Percentiles rank a stretch among this genome's conserved stretches.
These are phyloP conservation scores for Penicillium mononematosum DNA, from an alignment of 495 filamentous ascomycete genomes.

Conservation along the genomic window DNA sequence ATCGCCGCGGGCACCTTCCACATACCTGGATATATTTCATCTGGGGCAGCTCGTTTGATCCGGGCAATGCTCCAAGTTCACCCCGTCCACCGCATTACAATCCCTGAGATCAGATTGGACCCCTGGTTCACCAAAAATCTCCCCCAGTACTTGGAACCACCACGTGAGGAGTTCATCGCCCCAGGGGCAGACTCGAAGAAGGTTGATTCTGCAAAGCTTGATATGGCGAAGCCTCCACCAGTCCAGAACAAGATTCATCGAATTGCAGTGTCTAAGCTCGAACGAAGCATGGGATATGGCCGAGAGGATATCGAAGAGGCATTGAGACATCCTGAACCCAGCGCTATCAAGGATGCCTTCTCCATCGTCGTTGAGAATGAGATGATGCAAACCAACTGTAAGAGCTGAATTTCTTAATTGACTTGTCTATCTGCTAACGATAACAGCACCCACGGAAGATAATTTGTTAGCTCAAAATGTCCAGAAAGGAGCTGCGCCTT, in stretches of 20 bases:
- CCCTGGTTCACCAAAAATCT: constrained; percentile 91
- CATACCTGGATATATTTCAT: constrained; percentile 81
- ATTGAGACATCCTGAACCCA: constrained; percentile 84
- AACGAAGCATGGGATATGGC: constrained; percentile 95
- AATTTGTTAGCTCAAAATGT: constrained; percentile 34
- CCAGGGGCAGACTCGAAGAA: constrained; percentile 90
- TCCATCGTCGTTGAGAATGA: constrained; percentile 97
- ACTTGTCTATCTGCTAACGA: constrained; percentile 17
- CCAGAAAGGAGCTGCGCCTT: constrained; percentile 21
- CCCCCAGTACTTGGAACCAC: constrained; percentile 78
- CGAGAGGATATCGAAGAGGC: constrained; percentile 95
- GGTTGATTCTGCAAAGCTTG: constrained; percentile 74
- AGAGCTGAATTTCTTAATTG: constrained; percentile 19
- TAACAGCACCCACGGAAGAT: constrained; percentile 44
- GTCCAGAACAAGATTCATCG: constrained; percentile 88
- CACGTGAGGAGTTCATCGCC: constrained; percentile 89
- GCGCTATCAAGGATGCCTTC: constrained; percentile 97
- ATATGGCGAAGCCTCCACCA: constrained; percentile 69
- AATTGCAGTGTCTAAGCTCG: constrained; percentile 88
- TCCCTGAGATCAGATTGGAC: constrained; percentile 89
- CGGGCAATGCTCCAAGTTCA: constrained; percentile 93
- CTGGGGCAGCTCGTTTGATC: constrained; percentile 82
- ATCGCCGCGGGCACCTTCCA: constrained; percentile 87
- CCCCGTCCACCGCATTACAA: constrained; percentile 87
- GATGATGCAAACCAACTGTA: constrained; percentile 92